These are phyloP conservation scores for Ophiosphaerella narmari DNA, from an alignment of 2,329 filamentous ascomycete species.

Conservation along the genomic window DNA sequence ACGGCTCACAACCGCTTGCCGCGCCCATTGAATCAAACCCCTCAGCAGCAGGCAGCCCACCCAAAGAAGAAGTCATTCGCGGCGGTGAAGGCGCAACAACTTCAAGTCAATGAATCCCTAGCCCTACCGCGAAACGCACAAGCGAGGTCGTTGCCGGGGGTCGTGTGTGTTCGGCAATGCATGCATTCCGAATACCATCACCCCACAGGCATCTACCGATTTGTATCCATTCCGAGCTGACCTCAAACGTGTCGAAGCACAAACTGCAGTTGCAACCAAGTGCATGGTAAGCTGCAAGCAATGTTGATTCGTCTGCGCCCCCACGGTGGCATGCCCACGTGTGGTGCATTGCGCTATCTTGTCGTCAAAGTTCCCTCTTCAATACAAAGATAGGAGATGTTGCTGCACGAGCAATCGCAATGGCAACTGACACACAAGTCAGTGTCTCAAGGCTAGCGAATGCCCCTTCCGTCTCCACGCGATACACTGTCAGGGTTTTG, in stretches of 20 bases:
- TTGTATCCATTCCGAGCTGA: too few relatives aligned
- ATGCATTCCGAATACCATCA: too few relatives aligned
- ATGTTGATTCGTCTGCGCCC: too few relatives aligned
- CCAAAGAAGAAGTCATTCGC: background rate
- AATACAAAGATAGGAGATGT: background rate
- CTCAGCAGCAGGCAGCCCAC: background rate
- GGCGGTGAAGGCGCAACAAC: background rate
- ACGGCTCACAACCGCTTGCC: slow-evolving; percentile 32
- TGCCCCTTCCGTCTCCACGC: slow-evolving; percentile 42
- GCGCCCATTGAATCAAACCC: slow-evolving; percentile 4
- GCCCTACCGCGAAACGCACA: background rate
- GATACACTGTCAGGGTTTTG: slow-evolving; percentile 29
- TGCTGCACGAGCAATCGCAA: background rate
- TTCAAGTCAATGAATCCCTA: background rate
- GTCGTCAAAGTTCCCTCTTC: background rate
- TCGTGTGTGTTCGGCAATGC: too few relatives aligned
- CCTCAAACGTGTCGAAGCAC: too few relatives aligned
- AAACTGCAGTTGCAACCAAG: too few relatives aligned
- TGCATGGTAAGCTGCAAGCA: too few relatives aligned
- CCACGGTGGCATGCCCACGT: slow-evolving; percentile 7
- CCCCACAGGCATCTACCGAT: too few relatives aligned
- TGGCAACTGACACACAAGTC: background rate
- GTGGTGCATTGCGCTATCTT: slow-evolving; percentile 1
- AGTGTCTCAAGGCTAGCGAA: too few relatives aligned
- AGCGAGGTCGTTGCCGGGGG: too few relatives aligned